Base-by-base conservation (phyloP, 2,329 filamentous ascomycete genomes). In the Dothidotthia symphoricarpi region DNA sequence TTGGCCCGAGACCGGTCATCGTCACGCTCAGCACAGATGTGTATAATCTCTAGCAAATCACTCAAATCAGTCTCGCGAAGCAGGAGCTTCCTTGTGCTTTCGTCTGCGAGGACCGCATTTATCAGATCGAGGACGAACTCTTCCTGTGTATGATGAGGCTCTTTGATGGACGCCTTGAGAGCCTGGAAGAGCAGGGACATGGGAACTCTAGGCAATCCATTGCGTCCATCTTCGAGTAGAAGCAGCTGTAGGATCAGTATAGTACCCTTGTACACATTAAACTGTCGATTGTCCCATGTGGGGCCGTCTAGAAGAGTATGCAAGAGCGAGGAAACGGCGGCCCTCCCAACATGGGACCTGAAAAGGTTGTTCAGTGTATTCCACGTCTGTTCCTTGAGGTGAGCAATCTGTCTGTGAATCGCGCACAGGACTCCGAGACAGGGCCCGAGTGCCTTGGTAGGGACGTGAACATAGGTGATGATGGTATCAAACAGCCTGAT, bases 341-440 rank as follows among this genome's bases (percentile, higher is more conserved):
- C 78, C 46, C 86, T 82, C 14, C 84, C 84, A 47, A 87, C 80
- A 58, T 88, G 85, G 1, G 85, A 88, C 53, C 75, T 81, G 69
- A 83, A 83, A 0, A 90, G 71, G 47, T 87, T 84, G 56, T 77
- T 75, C 22, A 89, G 71, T 0, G 82, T 83, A 44, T 80, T 78
- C 85, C 85, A 89, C 3, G 85, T 76, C 27, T 78, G 74, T 45
- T 82, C 79, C 41, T 79, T 72, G 9, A 86, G 72, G 30, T 68
- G 71, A 10, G 71, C 69, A 2, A 89, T 77, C 34, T 86, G 72
- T 44, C 78, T 81, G 60, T 85, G 83, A 43, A 88, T 84, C 27
- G 82, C 84, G 53, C 83, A 84, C 36, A 90, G 71, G 4, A 88
- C 77, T 45, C 84, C 80, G 24, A 90, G 74, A 55, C 82, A 88